phyloP scores from a whole-genome alignment of 139 green algal species.

The Chlorella vulgaris region DNA sequence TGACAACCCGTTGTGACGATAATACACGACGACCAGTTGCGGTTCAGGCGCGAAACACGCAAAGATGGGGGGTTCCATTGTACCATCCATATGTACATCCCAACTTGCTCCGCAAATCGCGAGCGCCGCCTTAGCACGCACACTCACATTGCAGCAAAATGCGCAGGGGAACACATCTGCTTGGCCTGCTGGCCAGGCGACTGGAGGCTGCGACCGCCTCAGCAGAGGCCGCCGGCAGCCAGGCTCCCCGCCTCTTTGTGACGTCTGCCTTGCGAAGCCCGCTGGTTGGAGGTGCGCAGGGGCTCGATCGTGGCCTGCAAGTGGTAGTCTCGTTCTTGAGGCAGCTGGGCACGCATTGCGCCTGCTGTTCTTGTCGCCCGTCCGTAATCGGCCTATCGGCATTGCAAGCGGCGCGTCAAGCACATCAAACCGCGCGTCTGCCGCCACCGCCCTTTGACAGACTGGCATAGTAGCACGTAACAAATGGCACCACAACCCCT shows the following conservation, averaged over 20 bases:
- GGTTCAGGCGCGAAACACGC: too few species aligned
- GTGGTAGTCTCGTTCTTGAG: slow-evolving; percentile 9
- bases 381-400: too few species aligned
- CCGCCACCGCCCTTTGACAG: too few species aligned
- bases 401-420: too few species aligned
- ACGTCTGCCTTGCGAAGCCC: slow-evolving; percentile 4
- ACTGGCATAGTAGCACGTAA: neutral
- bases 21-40: too few species aligned
- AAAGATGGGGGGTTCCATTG: too few species aligned
- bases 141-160: neutral
- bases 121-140: neutral
- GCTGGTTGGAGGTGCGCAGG: slow-evolving; percentile 10
- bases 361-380: too few species aligned
- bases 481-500: too few species aligned
- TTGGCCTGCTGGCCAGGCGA: slow-evolving; percentile 23
- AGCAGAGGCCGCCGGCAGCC: neutral
- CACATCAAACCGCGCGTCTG: too few species aligned
- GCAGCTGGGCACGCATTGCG: neutral
- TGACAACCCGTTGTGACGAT: too few species aligned
- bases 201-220: neutral
- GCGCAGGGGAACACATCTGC: neutral
- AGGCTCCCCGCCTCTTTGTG: slow-evolving; percentile 4
- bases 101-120: too few species aligned
- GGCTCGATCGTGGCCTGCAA: neutral
- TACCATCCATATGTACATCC: too few species aligned